Conservation (phyloP, 2,329 filamentous ascomycete genomes). For the Botryotinia globosa region DNA sequence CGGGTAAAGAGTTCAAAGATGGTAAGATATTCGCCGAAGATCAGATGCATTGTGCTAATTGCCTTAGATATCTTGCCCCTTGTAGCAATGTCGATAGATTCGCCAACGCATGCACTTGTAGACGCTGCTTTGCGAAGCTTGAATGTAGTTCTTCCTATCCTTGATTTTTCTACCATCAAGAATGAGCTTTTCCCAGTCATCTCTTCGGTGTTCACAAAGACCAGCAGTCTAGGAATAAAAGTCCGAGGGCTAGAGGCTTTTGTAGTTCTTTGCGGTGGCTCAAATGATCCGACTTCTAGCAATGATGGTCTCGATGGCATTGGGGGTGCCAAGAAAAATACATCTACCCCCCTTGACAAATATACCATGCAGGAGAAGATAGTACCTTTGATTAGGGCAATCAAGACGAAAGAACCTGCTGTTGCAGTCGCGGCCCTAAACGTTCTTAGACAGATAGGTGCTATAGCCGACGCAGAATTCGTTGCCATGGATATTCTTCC, state of each 20-base stretch:
- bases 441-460: conserved; percentile 77
- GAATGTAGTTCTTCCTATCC: conserved; percentile 74
- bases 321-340: conserved; percentile 55
- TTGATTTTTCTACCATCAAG: conserved; percentile 96
- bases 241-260: conserved; percentile 89
- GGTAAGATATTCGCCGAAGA: conserved; percentile 49
- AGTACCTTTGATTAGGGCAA: conserved; percentile 81
- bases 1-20: conserved; percentile 92
- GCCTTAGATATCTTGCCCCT: conserved; percentile 78
- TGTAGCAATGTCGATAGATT: conserved; percentile 79
- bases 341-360: conserved; percentile 84
- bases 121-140: conserved; percentile 80
- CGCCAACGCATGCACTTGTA: conserved; percentile 82
- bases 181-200: conserved; percentile 95
- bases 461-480: conserved; percentile 57
- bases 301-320: conserved; percentile 77
- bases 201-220: conserved; percentile 85
- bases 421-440: conserved; percentile 93
- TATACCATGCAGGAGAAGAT: conserved; percentile 99
- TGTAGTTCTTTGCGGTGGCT: conserved; percentile 81
- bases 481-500: conserved; percentile 88
- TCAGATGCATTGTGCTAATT: conserved; percentile 30
- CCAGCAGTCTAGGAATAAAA: conserved; percentile 91
- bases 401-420: conserved; percentile 96
- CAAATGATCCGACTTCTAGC: conserved; percentile 48